A percentile compares a stretch with the other conserved stretches of the same genome.
These are phyloP conservation scores for Schwanniomyces vanrijiae DNA, from an alignment of 805 yeast genomes.

Conservation along the genomic window DNA sequence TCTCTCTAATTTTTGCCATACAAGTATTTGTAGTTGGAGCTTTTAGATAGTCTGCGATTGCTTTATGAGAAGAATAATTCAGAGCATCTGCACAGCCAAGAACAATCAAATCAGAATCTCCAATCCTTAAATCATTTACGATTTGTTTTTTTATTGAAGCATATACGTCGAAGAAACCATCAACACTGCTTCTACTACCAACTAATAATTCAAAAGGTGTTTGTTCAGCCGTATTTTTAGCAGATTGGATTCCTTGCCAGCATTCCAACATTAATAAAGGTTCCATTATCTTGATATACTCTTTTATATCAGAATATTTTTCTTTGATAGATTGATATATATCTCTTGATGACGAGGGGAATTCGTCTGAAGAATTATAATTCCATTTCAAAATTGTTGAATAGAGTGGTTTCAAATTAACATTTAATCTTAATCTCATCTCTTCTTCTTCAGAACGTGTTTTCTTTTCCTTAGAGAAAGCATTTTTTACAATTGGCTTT, in stretches of 20 bases:
- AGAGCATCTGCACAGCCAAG: slow-evolving; percentile 38
- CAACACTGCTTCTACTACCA: slow-evolving; percentile 81
- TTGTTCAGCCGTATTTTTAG: slow-evolving; percentile 61
- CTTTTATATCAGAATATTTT: slow-evolving; percentile 55
- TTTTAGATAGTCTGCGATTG: slow-evolving; percentile 23
- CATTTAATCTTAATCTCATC: slow-evolving; percentile 77
- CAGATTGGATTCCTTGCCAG: slow-evolving; percentile 85
- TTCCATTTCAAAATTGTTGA: slow-evolving; percentile 73
- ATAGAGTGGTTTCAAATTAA: slow-evolving; percentile 76
- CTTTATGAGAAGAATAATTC: slow-evolving; percentile 15
- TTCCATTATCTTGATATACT: slow-evolving; percentile 67
- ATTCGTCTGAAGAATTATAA: slow-evolving; percentile 53
- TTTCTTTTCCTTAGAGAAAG: slow-evolving; percentile 29
- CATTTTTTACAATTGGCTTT: slow-evolving; percentile 25
- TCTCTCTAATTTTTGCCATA: slow-evolving; percentile 75
- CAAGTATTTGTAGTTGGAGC: slow-evolving; percentile 49
- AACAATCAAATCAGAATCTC: slow-evolving; percentile 78
- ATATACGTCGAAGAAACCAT: slow-evolving; percentile 84
- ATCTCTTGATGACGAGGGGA: slow-evolving; percentile 53
- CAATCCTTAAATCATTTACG: slow-evolving; percentile 51
- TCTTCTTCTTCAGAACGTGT: slow-evolving; percentile 62
- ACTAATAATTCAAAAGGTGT: slow-evolving; percentile 65
- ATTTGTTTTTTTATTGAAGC: slow-evolving; percentile 61
- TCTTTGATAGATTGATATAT: slow-evolving; percentile 52
- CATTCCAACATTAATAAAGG: slow-evolving; percentile 87